phyloP scores from a whole-genome alignment of 208 protist species.

The Wallacemonas rigidus region DNA sequence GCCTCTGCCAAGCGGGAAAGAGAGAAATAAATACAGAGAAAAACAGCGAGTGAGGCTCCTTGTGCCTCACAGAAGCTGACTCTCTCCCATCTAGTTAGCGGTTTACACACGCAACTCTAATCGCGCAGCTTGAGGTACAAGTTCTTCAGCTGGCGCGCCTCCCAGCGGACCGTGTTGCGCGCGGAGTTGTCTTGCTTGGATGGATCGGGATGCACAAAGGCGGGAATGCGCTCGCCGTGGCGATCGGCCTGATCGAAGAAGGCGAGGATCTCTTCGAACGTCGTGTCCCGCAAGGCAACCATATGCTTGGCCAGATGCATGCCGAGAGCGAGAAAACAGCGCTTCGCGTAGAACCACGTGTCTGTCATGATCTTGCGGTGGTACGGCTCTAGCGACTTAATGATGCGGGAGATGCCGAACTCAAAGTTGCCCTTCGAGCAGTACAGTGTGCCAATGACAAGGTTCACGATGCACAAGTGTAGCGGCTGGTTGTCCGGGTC shows the following conservation, averaged over 20 bases:
- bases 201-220: conserved; percentile 85
- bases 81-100: neutral
- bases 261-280: conserved; percentile 91
- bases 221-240: conserved; percentile 91
- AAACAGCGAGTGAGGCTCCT: too few species aligned
- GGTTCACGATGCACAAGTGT: conserved; percentile 97
- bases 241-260: conserved; percentile 95
- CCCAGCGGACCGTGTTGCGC: conserved; percentile 91
- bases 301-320: conserved; percentile 98
- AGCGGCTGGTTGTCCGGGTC: conserved; percentile 92
- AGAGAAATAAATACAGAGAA: too few species aligned
- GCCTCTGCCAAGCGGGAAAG: too few species aligned
- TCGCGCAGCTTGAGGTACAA: conserved; percentile 87
- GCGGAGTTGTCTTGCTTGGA: conserved; percentile 84
- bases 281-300: conserved; percentile 94
- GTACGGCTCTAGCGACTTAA: conserved; percentile 97
- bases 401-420: conserved; percentile 97
- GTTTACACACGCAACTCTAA: conserved; percentile 1
- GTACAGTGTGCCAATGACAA: conserved; percentile 99
- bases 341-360: conserved; percentile 98
- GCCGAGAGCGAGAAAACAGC: conserved; percentile 94
- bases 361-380: conserved; percentile 96
- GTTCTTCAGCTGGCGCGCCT: conserved; percentile 93
- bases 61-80: too few species aligned
- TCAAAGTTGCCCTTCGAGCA: conserved; percentile 98